A percentile compares a stretch with the other conserved stretches of the same genome.
phyloP scores from a whole-genome alignment of 2,329 filamentous ascomycete genomes.

The Fusarium clavum region DNA sequence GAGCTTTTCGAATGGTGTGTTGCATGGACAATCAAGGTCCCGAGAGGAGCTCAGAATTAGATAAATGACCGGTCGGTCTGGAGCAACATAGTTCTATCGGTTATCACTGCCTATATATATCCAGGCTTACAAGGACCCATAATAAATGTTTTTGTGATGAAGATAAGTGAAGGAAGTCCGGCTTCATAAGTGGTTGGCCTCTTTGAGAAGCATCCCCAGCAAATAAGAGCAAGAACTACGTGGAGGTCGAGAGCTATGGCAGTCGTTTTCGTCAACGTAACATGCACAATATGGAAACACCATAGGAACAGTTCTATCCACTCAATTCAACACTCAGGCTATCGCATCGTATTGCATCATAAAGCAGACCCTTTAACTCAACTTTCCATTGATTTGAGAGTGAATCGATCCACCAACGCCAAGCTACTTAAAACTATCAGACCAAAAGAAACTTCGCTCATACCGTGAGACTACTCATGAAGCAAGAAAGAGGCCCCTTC shows the following conservation, averaged over 20 bases:
- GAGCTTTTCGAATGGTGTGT: not conserved
- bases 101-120: not conserved
- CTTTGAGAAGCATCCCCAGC: not conserved
- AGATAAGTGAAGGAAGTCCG: not conserved
- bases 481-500: slow-evolving; percentile 18
- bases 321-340: slow-evolving; percentile 37
- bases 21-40: not conserved
- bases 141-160: not conserved
- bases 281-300: not conserved
- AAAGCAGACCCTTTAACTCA: slow-evolving; percentile 25
- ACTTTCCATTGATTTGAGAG: slow-evolving; percentile 23
- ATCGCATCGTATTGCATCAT: slow-evolving; percentile 33
- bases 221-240: not conserved
- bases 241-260: not conserved
- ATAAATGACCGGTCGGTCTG: not conserved
- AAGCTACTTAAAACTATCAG: slow-evolving; percentile 43
- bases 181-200: not conserved
- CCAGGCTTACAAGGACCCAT: not conserved
- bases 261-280: not conserved
- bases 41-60: not conserved
- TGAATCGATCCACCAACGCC: slow-evolving; percentile 46
- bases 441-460: slow-evolving; percentile 20
- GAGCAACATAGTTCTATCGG: not conserved
- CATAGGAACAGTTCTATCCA: slow-evolving; percentile 8
- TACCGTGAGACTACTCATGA: slow-evolving; percentile 30